Base-by-base conservation (phyloP, 306 rosid species). In the Quercus dentata region DNA sequence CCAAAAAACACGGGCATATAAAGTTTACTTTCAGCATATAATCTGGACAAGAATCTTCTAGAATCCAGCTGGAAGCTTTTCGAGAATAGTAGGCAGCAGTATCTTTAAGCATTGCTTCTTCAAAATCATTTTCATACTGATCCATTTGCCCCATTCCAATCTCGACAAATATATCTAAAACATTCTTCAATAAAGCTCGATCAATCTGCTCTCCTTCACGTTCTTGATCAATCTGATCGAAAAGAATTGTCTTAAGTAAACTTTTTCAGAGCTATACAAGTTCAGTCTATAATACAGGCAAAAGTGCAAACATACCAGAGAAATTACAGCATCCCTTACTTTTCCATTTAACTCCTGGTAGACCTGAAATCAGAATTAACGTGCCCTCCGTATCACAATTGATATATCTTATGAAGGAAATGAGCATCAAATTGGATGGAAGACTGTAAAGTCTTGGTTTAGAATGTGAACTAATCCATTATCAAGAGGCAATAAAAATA, bases 161-260 rank as follows among this genome's bases (percentile, higher is more conserved):
- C 89, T 93, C 93, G 11, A 85, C 80, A 81, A 83, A 87, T 76
- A 91, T 80, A 79, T 84, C 90, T 74, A 91, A 76, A 57, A 87
- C 83, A 73, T 88, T 83, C 75, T 88, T 88, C 72, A 91, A 74
- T 69, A 93, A 69, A 81, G 86, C 87, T 75, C 78, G 81, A 68
- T 93, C 92, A 63, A 91, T 88, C 80, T 88, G 83, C 85, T 85
- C 89, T 79, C 90, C 94, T 62, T 90, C 92, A 35, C 85, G 89
- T 70, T 87, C 88, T 70, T 80, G 84, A 78, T 80, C 90, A 77
- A 89, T 88, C 98, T 89, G 77, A 75, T 35, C 4, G 4, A 19
- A 33, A 38, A n/a, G 35, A 57, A 19, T 18, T 5, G 11, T 7
- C 19, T 33, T 9, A 33, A 33, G 71, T 67, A 19, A 67, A 67